These are phyloP conservation scores for Nicotiana otophora DNA, from an alignment of 257 asterid species.

Conservation along the genomic window DNA sequence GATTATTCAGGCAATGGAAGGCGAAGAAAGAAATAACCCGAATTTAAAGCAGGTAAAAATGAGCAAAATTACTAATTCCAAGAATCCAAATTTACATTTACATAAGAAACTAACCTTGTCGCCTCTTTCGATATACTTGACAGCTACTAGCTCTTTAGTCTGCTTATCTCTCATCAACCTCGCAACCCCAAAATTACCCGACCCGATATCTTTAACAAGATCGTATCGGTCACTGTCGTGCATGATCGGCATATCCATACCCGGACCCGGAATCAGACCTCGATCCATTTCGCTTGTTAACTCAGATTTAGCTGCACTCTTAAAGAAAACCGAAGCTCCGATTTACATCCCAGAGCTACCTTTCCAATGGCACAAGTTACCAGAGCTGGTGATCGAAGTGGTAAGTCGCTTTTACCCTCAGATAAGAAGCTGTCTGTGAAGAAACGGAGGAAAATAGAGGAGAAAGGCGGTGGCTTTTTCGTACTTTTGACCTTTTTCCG, in stretches of 20 bases:
- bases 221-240: constrained; percentile 89
- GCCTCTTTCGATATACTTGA: constrained; percentile 83
- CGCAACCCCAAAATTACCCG: constrained; percentile 84
- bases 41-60: not conserved
- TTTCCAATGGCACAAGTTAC: not conserved
- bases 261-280: constrained; percentile 45
- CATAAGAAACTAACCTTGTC: constrained; percentile 52
- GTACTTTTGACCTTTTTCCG: not conserved
- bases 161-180: constrained; percentile 78
- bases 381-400: not conserved
- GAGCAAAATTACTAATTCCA: not conserved
- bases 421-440: not conserved
- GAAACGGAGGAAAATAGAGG: not conserved
- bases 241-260: constrained; percentile 90
- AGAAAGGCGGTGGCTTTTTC: not conserved
- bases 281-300: constrained; percentile 53
- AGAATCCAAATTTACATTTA: not conserved
- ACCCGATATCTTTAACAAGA: constrained; percentile 71
- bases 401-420: not conserved
- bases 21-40: not conserved
- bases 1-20: not conserved
- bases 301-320: not conserved
- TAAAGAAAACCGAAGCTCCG: not conserved
- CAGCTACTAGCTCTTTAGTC: constrained; percentile 76
- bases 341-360: not conserved